phyloP scores from a whole-genome alignment of 225 moss, liverwort and hornwort species.

The Bryoerythrophyllum caledonicum region DNA sequence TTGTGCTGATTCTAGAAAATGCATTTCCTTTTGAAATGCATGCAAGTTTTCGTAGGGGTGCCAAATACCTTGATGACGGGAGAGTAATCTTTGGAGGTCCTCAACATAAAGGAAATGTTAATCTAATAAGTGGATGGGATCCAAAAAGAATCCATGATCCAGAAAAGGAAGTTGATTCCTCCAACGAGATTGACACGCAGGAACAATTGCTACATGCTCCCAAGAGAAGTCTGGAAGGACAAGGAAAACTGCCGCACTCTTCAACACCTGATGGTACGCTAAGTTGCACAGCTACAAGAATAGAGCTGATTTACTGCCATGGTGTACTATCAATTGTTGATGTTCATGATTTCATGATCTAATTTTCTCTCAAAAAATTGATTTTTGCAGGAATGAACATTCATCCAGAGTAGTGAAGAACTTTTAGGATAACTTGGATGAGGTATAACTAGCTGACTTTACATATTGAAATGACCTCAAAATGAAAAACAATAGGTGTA shows the following conservation, averaged over 20 bases:
- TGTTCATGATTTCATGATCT: too few species aligned
- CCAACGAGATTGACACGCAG: neutral
- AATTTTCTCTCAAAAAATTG: too few species aligned
- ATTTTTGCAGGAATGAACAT: too few species aligned
- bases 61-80: neutral
- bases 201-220: neutral
- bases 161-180: neutral
- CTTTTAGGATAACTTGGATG: too few species aligned
- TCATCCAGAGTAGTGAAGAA: too few species aligned
- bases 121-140: neutral
- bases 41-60: constrained; percentile 21
- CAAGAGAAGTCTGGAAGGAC: too few species aligned
- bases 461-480: too few species aligned
- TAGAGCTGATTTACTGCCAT: neutral
- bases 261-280: neutral
- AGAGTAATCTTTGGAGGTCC: neutral
- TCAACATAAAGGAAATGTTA: neutral
- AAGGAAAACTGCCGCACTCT: neutral
- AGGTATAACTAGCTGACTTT: too few species aligned
- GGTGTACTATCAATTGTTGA: neutral
- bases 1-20: neutral
- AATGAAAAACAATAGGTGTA: too few species aligned
- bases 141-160: neutral
- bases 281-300: neutral
- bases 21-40: neutral